A percentile compares a stretch with the other conserved stretches of the same genome.
Evolutionary conservation across 192 early-diverging fungal genomes (phyloP).

Genomic region (Chytriomyces sp.): DNA sequence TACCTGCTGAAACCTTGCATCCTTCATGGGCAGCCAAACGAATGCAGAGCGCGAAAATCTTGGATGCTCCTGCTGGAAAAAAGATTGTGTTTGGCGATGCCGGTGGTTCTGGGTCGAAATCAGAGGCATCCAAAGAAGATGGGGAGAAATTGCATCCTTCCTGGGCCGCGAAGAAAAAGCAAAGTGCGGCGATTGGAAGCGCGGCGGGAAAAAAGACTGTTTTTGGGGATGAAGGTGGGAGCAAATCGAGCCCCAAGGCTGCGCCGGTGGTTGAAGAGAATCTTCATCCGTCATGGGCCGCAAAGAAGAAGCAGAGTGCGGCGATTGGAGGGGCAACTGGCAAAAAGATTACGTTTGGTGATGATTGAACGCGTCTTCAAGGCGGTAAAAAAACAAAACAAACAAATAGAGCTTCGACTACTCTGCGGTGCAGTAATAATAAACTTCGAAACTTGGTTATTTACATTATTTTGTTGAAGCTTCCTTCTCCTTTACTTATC

Average conservation of each 20-base stretch:
- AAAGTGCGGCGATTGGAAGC: constrained; percentile 19
- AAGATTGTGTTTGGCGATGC: neutral
- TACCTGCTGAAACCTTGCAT: constrained; percentile 33
- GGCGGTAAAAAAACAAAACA: no score
- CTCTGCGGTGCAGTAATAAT: no score
- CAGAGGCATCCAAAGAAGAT: neutral
- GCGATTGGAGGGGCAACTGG: neutral
- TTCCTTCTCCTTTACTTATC: no score
- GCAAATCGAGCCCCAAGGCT: neutral
- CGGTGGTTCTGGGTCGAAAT: constrained; percentile 31
- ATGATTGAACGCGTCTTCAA: no score
- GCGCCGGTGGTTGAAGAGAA: constrained; percentile 6
- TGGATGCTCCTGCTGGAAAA: neutral
- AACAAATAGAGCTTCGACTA: no score
- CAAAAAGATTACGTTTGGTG: neutral
- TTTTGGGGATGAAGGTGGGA: constrained; percentile 41
- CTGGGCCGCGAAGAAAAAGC: constrained; percentile 43
- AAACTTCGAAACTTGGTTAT: no score
- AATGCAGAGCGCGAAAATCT: constrained; percentile 21
- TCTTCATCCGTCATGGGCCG: constrained; percentile 49
- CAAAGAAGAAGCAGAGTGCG: constrained; percentile 34
- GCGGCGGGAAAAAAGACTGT: constrained; percentile 44
- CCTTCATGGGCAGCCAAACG: constrained; percentile 49
- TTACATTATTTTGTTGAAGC: no score
- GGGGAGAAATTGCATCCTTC: constrained; percentile 41